These are phyloP conservation scores for Cavenderia fasciculata DNA, from an alignment of 78 protist genomes.

Conservation along the genomic window DNA sequence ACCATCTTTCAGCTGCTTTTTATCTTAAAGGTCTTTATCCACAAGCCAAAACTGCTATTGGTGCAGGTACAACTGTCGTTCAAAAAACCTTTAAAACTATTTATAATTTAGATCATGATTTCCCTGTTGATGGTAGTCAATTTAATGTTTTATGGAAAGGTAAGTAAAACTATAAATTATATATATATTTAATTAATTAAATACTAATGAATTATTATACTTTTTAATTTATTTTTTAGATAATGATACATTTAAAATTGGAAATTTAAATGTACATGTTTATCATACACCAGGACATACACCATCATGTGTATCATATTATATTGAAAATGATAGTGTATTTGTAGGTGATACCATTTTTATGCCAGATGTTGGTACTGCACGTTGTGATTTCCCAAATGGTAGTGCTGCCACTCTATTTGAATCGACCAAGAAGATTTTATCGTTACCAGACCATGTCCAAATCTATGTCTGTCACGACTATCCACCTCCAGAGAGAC, in stretches of 20 bases:
- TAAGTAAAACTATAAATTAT: background rate
- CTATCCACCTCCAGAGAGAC: slow-evolving; percentile 75
- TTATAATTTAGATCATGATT: slow-evolving; percentile 16
- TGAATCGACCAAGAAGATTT: slow-evolving; percentile 68
- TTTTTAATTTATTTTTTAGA: slow-evolving; percentile 13
- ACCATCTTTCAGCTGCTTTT: slow-evolving; percentile 65
- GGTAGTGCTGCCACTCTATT: slow-evolving; percentile 59
- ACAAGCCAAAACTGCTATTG: slow-evolving; percentile 53
- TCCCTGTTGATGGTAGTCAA: slow-evolving; percentile 60
- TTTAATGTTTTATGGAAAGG: slow-evolving; percentile 63
- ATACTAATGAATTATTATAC: background rate
- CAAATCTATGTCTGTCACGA: slow-evolving; percentile 82
- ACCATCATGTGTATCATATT: slow-evolving; percentile 83
- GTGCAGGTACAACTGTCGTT: slow-evolving; percentile 38
- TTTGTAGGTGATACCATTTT: slow-evolving; percentile 88
- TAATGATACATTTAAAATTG: slow-evolving; percentile 57
- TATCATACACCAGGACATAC: slow-evolving; percentile 87
- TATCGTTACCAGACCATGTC: slow-evolving; percentile 33
- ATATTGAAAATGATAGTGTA: slow-evolving; percentile 47
- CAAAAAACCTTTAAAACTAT: slow-evolving; percentile 39
- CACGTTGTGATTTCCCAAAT: slow-evolving; percentile 86
- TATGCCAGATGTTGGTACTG: slow-evolving; percentile 86
- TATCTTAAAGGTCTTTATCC: slow-evolving; percentile 24
- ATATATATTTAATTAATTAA: background rate
- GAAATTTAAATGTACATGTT: slow-evolving; percentile 36